Conservation (phyloP, 768 basidiomycete species). For the Collybia nuda region DNA sequence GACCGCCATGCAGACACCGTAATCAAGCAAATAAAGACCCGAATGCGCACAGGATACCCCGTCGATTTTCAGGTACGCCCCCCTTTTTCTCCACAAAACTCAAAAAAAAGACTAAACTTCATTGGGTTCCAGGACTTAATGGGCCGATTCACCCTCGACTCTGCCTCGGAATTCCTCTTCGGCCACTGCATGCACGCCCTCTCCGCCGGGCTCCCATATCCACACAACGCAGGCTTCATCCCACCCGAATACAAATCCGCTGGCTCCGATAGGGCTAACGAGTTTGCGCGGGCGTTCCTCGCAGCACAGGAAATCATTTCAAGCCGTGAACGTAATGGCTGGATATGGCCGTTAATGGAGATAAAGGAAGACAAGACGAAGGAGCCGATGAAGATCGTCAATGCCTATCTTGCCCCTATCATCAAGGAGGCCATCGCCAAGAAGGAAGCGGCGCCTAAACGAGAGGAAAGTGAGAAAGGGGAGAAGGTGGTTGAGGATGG, state of each 20-base stretch:
- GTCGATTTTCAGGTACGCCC: constrained; percentile 56
- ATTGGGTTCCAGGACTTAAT: constrained; percentile 45
- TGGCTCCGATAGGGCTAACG: constrained; percentile 31
- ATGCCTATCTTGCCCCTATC: constrained; percentile 52
- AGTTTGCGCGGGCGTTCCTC: constrained; percentile 49
- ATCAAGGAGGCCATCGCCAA: constrained; percentile 49
- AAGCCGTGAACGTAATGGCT: constrained; percentile 40
- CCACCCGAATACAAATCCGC: constrained; percentile 19
- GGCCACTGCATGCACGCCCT: constrained; percentile 58
- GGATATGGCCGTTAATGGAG: constrained; percentile 56
- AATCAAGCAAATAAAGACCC: constrained; percentile 43
- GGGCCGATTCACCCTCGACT: constrained; percentile 64
- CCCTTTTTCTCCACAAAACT: not conserved
- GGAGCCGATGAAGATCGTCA: constrained; percentile 51
- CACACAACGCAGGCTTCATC: constrained; percentile 34
- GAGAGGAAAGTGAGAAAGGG: constrained; percentile 22
- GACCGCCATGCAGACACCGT: constrained; percentile 50
- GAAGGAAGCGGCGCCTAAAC: constrained; percentile 20
- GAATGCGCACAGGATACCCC: constrained; percentile 47
- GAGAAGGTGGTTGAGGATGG: constrained; percentile 34
- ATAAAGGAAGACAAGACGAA: constrained; percentile 44
- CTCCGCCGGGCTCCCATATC: constrained; percentile 50
- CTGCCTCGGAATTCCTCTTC: constrained; percentile 67
- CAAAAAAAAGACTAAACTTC: not conserved
- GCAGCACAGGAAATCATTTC: constrained; percentile 44